Conservation (phyloP, 345 rosid genomes). For the Raphanus raphanistrum region DNA sequence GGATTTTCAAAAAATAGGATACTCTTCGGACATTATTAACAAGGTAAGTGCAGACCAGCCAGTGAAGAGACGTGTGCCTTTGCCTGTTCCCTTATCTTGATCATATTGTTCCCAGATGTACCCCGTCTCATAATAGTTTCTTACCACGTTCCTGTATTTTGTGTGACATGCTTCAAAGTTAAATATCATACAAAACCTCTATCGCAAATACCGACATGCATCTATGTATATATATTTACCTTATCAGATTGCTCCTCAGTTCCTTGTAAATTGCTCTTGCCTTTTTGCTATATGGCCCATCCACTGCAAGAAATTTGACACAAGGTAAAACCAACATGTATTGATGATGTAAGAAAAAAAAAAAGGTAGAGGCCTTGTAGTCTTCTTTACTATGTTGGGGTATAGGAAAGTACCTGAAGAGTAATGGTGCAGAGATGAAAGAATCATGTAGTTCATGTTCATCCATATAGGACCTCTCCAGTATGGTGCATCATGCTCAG, state of each 20-base stretch:
- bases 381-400: not conserved
- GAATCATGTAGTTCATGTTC: slow-evolving; percentile 91
- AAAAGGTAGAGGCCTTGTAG: not conserved
- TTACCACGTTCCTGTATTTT: slow-evolving; percentile 67
- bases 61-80: slow-evolving; percentile 78
- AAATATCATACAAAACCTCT: slow-evolving; percentile 6
- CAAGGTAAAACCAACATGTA: not conserved
- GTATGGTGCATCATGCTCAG: slow-evolving; percentile 95
- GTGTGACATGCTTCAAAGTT: slow-evolving; percentile 18
- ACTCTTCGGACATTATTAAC: slow-evolving; percentile 79
- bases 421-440: slow-evolving; percentile 85
- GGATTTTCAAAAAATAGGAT: slow-evolving; percentile 36
- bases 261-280: slow-evolving; percentile 64
- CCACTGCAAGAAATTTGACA: slow-evolving; percentile 48
- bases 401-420: slow-evolving; percentile 55
- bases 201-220: not conserved
- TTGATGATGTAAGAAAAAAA: not conserved
- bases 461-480: slow-evolving; percentile 99
- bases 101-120: slow-evolving; percentile 97
- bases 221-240: slow-evolving; percentile 41
- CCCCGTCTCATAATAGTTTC: slow-evolving; percentile 72
- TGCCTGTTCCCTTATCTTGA: slow-evolving; percentile 76
- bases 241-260: slow-evolving; percentile 69
- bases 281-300: slow-evolving; percentile 75
- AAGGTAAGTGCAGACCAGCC: slow-evolving; percentile 92